Percentiles rank a stretch among this genome's conserved stretches.
phyloP scores from a whole-genome alignment of 352 stramenopile genomes.

The Phytophthora citricola region DNA sequence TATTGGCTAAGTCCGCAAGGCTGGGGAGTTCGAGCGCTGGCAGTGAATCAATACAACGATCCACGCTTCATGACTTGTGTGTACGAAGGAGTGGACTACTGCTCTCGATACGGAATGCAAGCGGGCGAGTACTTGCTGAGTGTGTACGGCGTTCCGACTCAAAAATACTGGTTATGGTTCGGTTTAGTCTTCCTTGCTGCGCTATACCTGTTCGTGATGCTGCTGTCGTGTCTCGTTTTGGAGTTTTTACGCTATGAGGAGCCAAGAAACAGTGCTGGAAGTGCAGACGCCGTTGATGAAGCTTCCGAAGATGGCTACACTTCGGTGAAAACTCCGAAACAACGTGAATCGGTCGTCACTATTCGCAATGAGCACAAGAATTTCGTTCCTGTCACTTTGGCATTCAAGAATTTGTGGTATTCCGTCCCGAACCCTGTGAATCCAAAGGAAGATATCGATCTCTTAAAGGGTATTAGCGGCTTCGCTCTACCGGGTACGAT shows the following conservation, averaged over 20 bases:
- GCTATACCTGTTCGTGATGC: slow-evolving; percentile 29
- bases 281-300: neutral
- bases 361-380: slow-evolving; percentile 8
- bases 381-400: slow-evolving; percentile 42
- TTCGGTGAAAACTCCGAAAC: slow-evolving; percentile 21
- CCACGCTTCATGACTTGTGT: slow-evolving; percentile 24
- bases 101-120: slow-evolving; percentile 30
- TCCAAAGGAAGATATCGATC: slow-evolving; percentile 44
- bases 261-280: slow-evolving; percentile 1
- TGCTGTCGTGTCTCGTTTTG: slow-evolving; percentile 33
- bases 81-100: slow-evolving; percentile 42
- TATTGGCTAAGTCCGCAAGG: slow-evolving; percentile 54
- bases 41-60: slow-evolving; percentile 37
- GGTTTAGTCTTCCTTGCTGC: slow-evolving; percentile 33
- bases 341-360: neutral
- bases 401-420: slow-evolving; percentile 53
- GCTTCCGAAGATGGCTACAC: slow-evolving; percentile 4
- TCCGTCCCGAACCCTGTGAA: slow-evolving; percentile 38
- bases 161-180: slow-evolving; percentile 34
- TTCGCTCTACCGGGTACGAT: slow-evolving; percentile 52
- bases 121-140: slow-evolving; percentile 40
- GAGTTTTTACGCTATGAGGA: slow-evolving; percentile 41
- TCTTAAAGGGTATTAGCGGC: slow-evolving; percentile 80
- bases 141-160: slow-evolving; percentile 32
- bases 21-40: slow-evolving; percentile 42